Conservation (phyloP, 768 basidiomycete species). For the Hygrocybe punicea region DNA sequence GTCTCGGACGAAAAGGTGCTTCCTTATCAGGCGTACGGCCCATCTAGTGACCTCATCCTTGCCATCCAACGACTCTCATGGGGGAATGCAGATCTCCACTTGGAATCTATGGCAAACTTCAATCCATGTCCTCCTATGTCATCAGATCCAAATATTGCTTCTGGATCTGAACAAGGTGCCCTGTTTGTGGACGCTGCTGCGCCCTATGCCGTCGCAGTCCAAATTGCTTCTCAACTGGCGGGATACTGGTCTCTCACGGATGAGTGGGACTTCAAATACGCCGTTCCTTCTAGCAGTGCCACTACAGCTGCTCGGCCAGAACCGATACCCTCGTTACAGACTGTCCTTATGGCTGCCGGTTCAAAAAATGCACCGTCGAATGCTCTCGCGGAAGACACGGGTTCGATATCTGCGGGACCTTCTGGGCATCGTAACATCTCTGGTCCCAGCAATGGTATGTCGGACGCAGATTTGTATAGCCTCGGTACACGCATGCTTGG, state of each 20-base stretch:
- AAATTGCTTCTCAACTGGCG: constrained; percentile 63
- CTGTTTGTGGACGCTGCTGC: constrained; percentile 53
- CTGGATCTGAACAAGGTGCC: constrained; percentile 10
- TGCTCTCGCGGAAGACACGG: constrained; percentile 4
- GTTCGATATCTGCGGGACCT: constrained; percentile 4
- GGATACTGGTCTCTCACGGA: constrained; percentile 71
- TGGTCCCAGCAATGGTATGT: constrained; percentile 15
- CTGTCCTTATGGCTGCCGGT: constrained; percentile 46
- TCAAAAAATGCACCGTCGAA: constrained; percentile 34
- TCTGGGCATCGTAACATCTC: constrained; percentile 13
- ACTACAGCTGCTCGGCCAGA: constrained; percentile 13
- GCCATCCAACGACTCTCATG: constrained; percentile 46
- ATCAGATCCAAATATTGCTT: neutral
- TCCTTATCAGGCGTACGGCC: constrained; percentile 71
- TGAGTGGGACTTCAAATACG: constrained; percentile 61
- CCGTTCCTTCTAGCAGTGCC: constrained; percentile 27
- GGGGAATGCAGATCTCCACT: constrained; percentile 42
- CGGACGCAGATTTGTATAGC: constrained; percentile 22
- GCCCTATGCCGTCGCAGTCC: constrained; percentile 67
- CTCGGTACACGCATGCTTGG: constrained; percentile 24
- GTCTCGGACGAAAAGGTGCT: constrained; percentile 58
- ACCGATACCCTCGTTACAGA: constrained; percentile 33
- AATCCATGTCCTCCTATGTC: constrained; percentile 44
- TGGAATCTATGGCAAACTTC: constrained; percentile 44
- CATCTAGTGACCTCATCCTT: constrained; percentile 49